Base-by-base conservation (phyloP, 495 filamentous ascomycete species). In the Hypoxylon trugodes region DNA sequence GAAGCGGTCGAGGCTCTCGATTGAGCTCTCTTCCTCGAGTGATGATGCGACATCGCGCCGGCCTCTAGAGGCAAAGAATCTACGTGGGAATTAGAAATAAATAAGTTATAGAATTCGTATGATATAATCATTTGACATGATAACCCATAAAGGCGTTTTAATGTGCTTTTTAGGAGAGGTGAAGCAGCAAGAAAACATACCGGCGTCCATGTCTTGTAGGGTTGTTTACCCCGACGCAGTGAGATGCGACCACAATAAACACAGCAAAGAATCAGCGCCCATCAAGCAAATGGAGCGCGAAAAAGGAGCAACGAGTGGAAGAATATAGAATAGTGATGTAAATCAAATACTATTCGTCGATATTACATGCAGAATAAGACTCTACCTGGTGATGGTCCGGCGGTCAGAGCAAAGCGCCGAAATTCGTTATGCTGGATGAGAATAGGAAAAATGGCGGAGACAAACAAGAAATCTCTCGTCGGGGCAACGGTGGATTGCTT, bases 1-100 rank as follows among this genome's bases (percentile, higher is more conserved):
- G 91, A 94, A n/a, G 90, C 86, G 3, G 92, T 95, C 38, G 92
- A 97, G 33, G 89, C 92, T 76, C 91, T 81, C 24, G 92, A 96
- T 26, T 86, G 79, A 49, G 90, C 84, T 38, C 90, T 84, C 69
- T 86, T 89, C 68, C 81, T 82, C 55, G 85, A 63, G 16, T 66
- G 47, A 12, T 68, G 64, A 26, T 68, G 70, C 61, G 70, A 58
- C 70, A 70, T 70, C 30, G 68, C 56, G 58, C 43, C 38, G 19
- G 25, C 36, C 15, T 68, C 66, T 5, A 61, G 37, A 25, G 61
- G 18, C 28, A 64, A 53, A 9, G 35, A 15, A 42, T 70, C 70
- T 73, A 53, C 15, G 36, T 26, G 40, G 55, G 45, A 47, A 48
- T 74, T 59, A 69, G 65, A 36, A 10, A 25, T 28, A 43, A 9